Base-by-base conservation (phyloP, 371 early-diverging fungal genomes). In the Modicella reniformis region DNA sequence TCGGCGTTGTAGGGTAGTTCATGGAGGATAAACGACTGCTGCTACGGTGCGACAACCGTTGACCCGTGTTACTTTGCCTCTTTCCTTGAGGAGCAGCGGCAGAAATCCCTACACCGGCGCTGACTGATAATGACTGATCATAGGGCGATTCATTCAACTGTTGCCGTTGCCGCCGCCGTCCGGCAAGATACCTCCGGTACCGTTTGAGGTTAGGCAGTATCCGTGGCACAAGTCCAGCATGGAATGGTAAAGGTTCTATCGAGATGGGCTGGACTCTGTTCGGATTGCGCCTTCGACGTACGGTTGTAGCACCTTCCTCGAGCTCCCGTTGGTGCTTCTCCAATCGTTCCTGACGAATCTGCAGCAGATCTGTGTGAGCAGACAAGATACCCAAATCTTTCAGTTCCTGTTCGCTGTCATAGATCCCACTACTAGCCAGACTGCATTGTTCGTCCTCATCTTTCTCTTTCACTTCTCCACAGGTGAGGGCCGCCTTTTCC, bases 211-310 rank as follows among this genome's bases (percentile, higher is more conserved):
- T 59, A 3, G 54, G 32, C 30, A 53, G 4, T 7, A 72, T 76
- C 37, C 77, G 28, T 1, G 77, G 77, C 1, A 76, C 77, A 29
- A 76, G 61, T 13, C 72, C 77, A 12, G 59, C 29, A 57, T 72
- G 72, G 33, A 76, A 76, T 6, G 77, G 72, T 19, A 76, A 33
- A 0, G 77, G 77, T 44, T 76, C 77, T 0, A 76, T 32, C 13
- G 77, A 76, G 12, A 76, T 49, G 0, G 77, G 77, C 23, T 76
- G 77, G 7, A 76, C 69, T 32, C 61, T 76, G 65, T 48, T 52
- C 5, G 77, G 77, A 19, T 76, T 76, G 4, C 72, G 64, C 10
- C 62, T 33, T 5, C 32, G 58, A 29, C 3, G 5, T 17, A 25
- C 3, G 13, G 13, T 30, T 13, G 26, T 28, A 9, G 21, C 58